These are phyloP conservation scores for Xerocomellus intermedius DNA, from an alignment of 768 basidiomycete species.

Conservation along the genomic window DNA sequence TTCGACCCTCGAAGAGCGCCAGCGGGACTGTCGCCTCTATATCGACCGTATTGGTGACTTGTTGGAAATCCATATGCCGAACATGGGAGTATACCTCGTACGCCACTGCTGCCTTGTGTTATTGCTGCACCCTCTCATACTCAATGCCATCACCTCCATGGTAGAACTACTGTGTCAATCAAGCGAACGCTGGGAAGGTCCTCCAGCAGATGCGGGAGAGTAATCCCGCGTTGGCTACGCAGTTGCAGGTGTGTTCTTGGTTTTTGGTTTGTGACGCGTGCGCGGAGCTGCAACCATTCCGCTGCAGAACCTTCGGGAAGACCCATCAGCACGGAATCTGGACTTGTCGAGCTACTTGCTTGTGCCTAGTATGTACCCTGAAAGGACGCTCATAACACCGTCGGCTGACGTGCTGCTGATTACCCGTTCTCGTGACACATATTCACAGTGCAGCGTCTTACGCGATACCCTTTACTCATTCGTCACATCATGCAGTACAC, in stretches of 20 bases:
- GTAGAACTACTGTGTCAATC: constrained; percentile 90
- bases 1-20: constrained; percentile 86
- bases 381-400: too few species aligned
- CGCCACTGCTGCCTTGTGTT: constrained; percentile 8
- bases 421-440: not conserved
- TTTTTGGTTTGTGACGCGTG: not conserved
- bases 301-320: constrained; percentile 69
- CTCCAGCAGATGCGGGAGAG: constrained; percentile 70
- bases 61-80: constrained; percentile 66
- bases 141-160: not conserved
- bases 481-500: constrained; percentile 85
- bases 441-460: constrained; percentile 86
- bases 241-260: constrained; percentile 56
- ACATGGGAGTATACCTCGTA: constrained; percentile 82
- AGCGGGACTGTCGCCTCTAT: constrained; percentile 89
- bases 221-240: constrained; percentile 60
- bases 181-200: constrained; percentile 71
- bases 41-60: constrained; percentile 88
- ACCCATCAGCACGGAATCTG: constrained; percentile 72
- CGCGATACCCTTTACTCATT: constrained; percentile 88
- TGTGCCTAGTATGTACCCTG: constrained; percentile 68
- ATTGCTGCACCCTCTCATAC: not conserved
- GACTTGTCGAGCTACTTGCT: constrained; percentile 91
- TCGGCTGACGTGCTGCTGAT: not conserved
- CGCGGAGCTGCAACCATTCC: not conserved